These are phyloP conservation scores for Russula earlei DNA, from an alignment of 768 basidiomycete genomes.

Conservation along the genomic window DNA sequence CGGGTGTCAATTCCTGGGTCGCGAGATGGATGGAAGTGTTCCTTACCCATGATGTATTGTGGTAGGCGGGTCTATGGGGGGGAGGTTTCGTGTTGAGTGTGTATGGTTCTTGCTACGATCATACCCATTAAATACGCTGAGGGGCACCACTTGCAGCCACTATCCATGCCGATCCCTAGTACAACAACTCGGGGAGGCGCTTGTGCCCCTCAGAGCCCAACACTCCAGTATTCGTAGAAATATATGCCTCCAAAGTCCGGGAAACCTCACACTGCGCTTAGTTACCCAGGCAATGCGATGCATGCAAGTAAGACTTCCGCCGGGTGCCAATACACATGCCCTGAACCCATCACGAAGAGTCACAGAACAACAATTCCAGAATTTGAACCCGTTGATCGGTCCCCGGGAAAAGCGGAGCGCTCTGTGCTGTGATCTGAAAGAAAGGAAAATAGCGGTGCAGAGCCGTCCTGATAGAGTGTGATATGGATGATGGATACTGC, in stretches of 20 bases:
- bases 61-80: too few species aligned
- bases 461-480: background rate
- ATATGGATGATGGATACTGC: background rate
- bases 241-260: background rate
- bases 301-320: background rate
- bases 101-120: too few species aligned
- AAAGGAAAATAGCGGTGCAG: background rate
- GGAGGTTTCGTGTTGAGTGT: too few species aligned
- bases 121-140: background rate
- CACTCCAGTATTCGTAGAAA: background rate
- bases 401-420: background rate
- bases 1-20: background rate
- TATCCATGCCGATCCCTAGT: background rate
- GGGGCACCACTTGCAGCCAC: background rate
- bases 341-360: background rate
- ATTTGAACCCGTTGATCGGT: background rate
- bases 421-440: background rate
- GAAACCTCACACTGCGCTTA: background rate
- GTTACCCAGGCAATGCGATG: background rate
- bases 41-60: background rate
- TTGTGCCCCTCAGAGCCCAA: background rate
- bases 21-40: background rate
- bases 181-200: slow-evolving; percentile 3
- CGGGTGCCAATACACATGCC: background rate
- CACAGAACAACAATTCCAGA: background rate